Evolutionary conservation across 2,329 filamentous ascomycete species (phyloP).

Genomic region (Zasmidium cellare): DNA sequence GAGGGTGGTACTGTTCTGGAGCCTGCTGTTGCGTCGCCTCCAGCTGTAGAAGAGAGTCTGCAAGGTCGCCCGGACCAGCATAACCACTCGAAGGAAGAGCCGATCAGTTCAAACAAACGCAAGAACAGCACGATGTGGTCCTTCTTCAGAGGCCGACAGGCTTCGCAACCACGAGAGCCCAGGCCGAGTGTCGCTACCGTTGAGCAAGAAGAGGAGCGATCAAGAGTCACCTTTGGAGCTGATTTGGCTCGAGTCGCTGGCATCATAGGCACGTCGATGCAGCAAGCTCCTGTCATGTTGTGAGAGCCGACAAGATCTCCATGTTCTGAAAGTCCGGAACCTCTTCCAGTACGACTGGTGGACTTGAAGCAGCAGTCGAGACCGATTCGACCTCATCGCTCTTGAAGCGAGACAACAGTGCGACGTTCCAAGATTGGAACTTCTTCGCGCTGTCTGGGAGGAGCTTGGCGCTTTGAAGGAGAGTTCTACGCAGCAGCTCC

Average conservation of each 20-base stretch:
- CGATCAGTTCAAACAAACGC: neutral
- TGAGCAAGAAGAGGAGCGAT: neutral
- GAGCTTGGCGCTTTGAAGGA: constrained; percentile 26
- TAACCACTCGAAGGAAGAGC: too few species aligned
- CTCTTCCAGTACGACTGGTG: constrained; percentile 1
- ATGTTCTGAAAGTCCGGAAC: constrained; percentile 5
- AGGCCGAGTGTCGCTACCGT: neutral
- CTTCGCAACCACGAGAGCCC: neutral
- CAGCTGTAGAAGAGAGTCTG: too few species aligned
- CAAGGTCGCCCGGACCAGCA: too few species aligned
- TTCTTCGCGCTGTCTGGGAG: constrained; percentile 24
- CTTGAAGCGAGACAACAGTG: constrained; percentile 20
- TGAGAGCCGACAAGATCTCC: constrained; percentile 5
- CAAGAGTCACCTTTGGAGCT: neutral
- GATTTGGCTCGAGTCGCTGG: neutral
- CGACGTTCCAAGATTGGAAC: constrained; percentile 26
- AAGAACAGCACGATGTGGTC: neutral
- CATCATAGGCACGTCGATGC: neutral
- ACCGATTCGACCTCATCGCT: constrained; percentile 8
- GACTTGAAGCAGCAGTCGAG: neutral
- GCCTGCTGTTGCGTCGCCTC: too few species aligned
- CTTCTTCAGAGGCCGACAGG: neutral
- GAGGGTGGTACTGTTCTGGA: neutral
- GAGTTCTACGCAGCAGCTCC: constrained; percentile 46
- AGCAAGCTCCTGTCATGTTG: constrained; percentile 3